Conservation (phyloP, 1,284 basidiomycete genomes). For the Coriolopsis trogii region DNA sequence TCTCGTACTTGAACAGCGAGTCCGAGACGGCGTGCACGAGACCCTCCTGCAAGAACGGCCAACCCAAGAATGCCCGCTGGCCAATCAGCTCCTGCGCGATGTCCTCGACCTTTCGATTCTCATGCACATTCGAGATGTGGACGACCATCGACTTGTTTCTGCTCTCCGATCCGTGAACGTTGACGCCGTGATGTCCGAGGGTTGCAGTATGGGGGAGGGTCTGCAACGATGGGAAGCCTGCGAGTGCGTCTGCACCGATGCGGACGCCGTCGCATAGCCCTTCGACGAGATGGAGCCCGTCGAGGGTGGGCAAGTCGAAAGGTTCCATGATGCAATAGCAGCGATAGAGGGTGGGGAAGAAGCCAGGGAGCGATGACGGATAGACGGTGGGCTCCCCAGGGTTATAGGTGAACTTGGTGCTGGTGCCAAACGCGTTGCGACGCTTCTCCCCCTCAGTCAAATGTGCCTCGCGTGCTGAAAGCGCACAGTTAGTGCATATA, state of each 20-base stretch:
- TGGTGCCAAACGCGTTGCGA: constrained; percentile 83
- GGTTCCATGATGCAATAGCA: constrained; percentile 80
- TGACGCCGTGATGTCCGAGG: constrained; percentile 88
- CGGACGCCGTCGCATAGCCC: constrained; percentile 90
- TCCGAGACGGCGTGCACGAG: constrained; percentile 89
- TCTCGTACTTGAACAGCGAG: constrained; percentile 86
- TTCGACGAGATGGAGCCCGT: constrained; percentile 84
- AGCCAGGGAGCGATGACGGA: constrained; percentile 90
- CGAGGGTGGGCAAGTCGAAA: constrained; percentile 88
- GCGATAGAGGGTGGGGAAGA: constrained; percentile 90
- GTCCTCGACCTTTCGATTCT: constrained; percentile 69
- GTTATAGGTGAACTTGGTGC: constrained; percentile 80
- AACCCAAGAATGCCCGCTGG: constrained; percentile 80
- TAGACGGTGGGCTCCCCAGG: constrained; percentile 67
- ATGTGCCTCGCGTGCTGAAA: constrained; percentile 71
- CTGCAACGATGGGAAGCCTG: constrained; percentile 95
- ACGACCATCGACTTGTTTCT: constrained; percentile 93
- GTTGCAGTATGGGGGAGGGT: constrained; percentile 83
- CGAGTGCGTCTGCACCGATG: constrained; percentile 85
- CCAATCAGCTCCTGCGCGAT: constrained; percentile 80
- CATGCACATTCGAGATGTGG: constrained; percentile 78
- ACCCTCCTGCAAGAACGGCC: constrained; percentile 96
- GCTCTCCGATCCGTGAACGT: constrained; percentile 90
- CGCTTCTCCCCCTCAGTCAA: constrained; percentile 78
- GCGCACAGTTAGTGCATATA: neutral